Evolutionary conservation across 495 filamentous ascomycete genomes (phyloP), one percentile per base, ranked within the genome.

Genomic region (Saxophila tyrrhenica): DNA sequence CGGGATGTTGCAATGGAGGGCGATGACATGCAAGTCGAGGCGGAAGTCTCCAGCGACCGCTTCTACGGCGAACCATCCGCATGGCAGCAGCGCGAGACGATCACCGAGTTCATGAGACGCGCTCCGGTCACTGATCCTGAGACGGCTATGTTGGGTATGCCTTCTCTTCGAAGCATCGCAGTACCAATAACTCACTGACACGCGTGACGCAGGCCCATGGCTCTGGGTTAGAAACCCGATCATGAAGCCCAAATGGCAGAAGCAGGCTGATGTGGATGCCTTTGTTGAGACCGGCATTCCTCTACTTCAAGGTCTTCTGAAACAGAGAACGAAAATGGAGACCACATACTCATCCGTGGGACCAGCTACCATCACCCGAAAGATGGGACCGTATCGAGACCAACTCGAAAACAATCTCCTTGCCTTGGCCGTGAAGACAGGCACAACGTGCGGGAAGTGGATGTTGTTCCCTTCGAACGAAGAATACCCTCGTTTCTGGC

Each of bases 371-470:
- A 66, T 81, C 39, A 70, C 73, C 0, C 66, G 74, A 22, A 76
- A 78, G 55, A 59, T 83, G 25, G 72, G 67, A 38, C 72, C 73
- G 7, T 67, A 78, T n/a, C 73, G 76, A 10, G 63, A 68, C 9
- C 65, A 68, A 23, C 67, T 82, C 0, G 72, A 81, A 38, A 61
- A 72, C 17, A 67, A 78, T 39, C 72, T 94, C 9, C 64, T 76
- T 3, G 66, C 73, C 2, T 62, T 82, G 8, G 87, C 85, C 8
- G 67, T 69, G 9, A 67, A 75, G 45, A 74, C 67, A 5, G 70
- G 70, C n/a, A 73, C 78, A 17, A 74, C 72, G n/a, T 67, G 68
- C n/a, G 85, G 85, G 39, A 89, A 87, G 67, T 94, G 89, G 89
- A 86, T 95, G 85, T 60, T 94, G n/a, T 89, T 89, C 61, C 77